Evolutionary conservation across 2,329 filamentous ascomycete genomes (phyloP), one percentile per base, ranked within the genome.

Genomic region (Beauveria asiatica): DNA sequence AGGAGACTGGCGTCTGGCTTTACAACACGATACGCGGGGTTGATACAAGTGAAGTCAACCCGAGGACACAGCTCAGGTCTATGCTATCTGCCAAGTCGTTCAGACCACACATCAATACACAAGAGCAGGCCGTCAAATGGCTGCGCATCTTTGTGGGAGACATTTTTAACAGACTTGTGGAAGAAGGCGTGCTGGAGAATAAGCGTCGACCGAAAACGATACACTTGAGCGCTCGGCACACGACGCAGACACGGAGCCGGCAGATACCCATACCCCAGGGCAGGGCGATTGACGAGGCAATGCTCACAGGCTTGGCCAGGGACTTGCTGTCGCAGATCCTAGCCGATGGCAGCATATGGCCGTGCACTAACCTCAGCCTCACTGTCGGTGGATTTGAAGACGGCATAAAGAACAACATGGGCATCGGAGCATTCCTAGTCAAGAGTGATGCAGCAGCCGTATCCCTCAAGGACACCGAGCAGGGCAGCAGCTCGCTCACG

Each of bases 61-160:
- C 91, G 30, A 82, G 93, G 56, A 96, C 92, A 1, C 90, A 94
- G 68, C 96, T 97, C 76, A 97, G 97, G 72, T 94, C 89, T 17
- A 97, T 99, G 92, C 79, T 97, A 16, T 97, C 92, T 1, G 92
- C 94, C 21, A 99, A 99, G 71, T 95, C 92, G 0, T 99, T 99
- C 69, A 82, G 90, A 27, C 94, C 94, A 0, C 85, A 82, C 60
- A 93, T 97, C 70, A 89, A 85, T 65, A 87, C 80, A 2, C 76
- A 83, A 19, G 90, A 94, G 23, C 90, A 96, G 70, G 93, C 87
- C 1, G 78, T 83, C 25, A 86, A 86, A 62, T 99, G 94, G 94
- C 78, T 99, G 44, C 82, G 87, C 11, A 97, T 99, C 59, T 97
- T 97, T 71, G 86, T 83, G 5, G 90, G 91, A 1, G 94, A 99